Percentiles rank a stretch among this genome's conserved stretches.
Conservation (phyloP, 176 grass and related monocot species). For the Zoysia japonica region DNA sequence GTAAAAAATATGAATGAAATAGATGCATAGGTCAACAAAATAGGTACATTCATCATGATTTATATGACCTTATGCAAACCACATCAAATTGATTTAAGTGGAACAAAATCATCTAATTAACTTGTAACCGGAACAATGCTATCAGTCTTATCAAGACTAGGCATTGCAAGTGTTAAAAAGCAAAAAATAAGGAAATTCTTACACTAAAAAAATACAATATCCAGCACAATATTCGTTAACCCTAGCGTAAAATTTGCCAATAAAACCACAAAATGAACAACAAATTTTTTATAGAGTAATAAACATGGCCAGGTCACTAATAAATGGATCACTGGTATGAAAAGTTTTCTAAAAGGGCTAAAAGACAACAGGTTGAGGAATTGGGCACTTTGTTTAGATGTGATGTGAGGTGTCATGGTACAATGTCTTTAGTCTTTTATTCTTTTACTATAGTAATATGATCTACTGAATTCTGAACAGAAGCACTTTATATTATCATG, state of each 20-base stretch:
- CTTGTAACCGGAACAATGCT: neutral
- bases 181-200: neutral
- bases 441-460: neutral
- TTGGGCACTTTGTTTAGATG: too few relatives aligned
- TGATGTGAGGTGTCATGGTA: slow-evolving; percentile 2
- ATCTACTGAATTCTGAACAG: neutral
- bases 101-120: neutral
- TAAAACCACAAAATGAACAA: neutral
- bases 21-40: neutral
- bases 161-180: neutral
- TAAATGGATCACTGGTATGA: neutral
- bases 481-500: neutral
- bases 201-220: neutral
- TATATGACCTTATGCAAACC: slow-evolving; percentile 2
- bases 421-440: neutral
- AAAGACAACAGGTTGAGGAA: too few relatives aligned
- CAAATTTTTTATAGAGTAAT: slow-evolving; percentile 1
- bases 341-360: neutral
- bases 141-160: neutral
- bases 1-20: neutral
- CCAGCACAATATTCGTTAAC: neutral
- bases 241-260: neutral
- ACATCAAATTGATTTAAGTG: neutral
- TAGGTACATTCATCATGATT: neutral
- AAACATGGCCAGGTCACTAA: neutral